Percentiles rank a stretch among this genome's conserved stretches.
Conservation (phyloP, 768 basidiomycete genomes). For the Gloeostereum incarnatum region DNA sequence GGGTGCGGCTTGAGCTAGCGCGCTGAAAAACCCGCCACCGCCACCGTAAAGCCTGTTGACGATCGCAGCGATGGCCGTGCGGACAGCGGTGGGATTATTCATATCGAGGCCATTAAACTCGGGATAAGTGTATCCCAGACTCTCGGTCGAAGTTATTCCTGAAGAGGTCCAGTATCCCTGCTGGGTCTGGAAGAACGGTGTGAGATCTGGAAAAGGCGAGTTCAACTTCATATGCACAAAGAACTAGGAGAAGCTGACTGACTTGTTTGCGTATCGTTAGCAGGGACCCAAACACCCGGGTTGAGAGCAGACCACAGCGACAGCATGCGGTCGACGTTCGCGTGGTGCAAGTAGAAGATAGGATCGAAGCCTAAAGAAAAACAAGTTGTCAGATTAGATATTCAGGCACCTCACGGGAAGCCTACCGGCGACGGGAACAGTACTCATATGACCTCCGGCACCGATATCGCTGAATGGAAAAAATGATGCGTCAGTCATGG, state of each 20-base stretch:
- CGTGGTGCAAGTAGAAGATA: slow-evolving; percentile 45
- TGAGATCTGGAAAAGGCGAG: slow-evolving; percentile 26
- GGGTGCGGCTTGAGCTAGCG: too few species aligned
- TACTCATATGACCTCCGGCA: slow-evolving; percentile 33
- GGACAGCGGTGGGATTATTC: slow-evolving; percentile 17
- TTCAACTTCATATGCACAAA: slow-evolving; percentile 15
- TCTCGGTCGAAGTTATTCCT: slow-evolving; percentile 16
- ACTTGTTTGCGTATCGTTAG: slow-evolving; percentile 17
- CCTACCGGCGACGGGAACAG: slow-evolving; percentile 29
- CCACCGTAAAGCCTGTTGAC: too few species aligned
- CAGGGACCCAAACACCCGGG: slow-evolving; percentile 25
- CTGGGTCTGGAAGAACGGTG: slow-evolving; percentile 35
- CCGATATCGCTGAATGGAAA: too few species aligned
- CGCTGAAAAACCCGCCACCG: too few species aligned
- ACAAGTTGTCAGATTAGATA: background rate
- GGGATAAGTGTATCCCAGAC: slow-evolving; percentile 39
- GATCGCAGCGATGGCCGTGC: too few species aligned
- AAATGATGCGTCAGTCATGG: too few species aligned
- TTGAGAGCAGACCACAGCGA: slow-evolving; percentile 42
- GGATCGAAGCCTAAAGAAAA: slow-evolving; percentile 33
- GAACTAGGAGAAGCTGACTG: slow-evolving; percentile 21
- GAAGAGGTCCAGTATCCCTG: slow-evolving; percentile 29
- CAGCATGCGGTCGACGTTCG: slow-evolving; percentile 41
- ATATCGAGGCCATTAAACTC: slow-evolving; percentile 34
- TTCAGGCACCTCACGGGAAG: background rate